A percentile compares a stretch with the other conserved stretches of the same genome.
Evolutionary conservation across 2,329 filamentous ascomycete species (phyloP).

Genomic region (Penicillium sp.): DNA sequence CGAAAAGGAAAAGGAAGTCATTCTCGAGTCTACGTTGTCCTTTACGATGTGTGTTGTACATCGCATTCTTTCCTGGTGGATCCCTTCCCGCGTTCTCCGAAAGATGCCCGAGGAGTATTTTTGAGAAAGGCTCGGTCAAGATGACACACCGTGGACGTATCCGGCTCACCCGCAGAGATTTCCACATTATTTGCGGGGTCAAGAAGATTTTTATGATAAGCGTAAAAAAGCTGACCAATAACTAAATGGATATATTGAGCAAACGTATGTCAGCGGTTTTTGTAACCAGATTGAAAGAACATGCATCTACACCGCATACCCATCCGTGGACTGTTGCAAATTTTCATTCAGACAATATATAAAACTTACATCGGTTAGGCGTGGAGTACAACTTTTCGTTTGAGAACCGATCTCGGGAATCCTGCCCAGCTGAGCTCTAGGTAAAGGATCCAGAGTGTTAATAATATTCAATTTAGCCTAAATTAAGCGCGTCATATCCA

Average conservation of each 20-base stretch:
- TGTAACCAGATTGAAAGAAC: neutral
- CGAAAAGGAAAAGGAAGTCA: neutral
- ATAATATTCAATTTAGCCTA: too few relatives aligned
- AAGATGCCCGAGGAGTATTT: neutral
- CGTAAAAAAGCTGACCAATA: neutral
- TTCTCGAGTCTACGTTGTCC: neutral
- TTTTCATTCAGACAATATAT: neutral
- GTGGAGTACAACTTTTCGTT: neutral
- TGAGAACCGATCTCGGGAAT: neutral
- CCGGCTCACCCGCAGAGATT: constrained; percentile 1
- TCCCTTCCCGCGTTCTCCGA: neutral
- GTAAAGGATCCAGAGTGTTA: neutral
- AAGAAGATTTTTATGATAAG: neutral
- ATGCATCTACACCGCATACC: neutral
- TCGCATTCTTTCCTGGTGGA: neutral
- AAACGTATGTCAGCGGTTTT: neutral
- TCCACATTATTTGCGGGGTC: neutral
- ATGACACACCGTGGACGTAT: neutral
- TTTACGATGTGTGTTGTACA: neutral
- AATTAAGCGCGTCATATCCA: neutral
- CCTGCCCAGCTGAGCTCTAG: neutral
- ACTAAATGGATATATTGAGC: neutral
- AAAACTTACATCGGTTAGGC: neutral
- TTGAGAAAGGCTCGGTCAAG: neutral
- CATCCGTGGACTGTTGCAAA: neutral